Evolutionary conservation across 106 monocot species (phyloP), one percentile per base, ranked within the genome.

Genomic region (Cymbidium sinense): DNA sequence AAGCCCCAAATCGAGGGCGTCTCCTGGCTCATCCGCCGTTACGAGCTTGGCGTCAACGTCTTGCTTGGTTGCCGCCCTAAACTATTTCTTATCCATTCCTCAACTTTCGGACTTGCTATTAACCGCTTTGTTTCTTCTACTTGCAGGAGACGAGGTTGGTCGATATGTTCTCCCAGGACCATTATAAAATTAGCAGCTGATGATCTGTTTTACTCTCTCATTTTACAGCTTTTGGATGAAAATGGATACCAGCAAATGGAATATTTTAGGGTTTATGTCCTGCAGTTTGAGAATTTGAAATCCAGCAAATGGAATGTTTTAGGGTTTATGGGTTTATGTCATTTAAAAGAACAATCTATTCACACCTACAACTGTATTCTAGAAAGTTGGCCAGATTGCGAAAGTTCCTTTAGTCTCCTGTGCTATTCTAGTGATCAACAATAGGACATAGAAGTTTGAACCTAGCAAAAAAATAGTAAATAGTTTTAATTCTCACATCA

Each of bases 1-100:
- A 99, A 93, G 64, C 89, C 90, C 89, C 99, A 95, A 84, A 52
- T 95, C 77, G 89, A 95, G 62, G 99, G 99, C 44, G 83, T 91
- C 41, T 84, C 92, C 3, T 99, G 99, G 99, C 95, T 99, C 69
- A 36, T 95, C 74, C 84, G 87, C 30, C 80, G 99, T 55, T 99
- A 92, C 90, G 79, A 87, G 13, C 84, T 87, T 70, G 99, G 99
- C 69, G 93, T 93, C 82, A 99, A 93, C 84, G 95, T 95, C 77
- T 50, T 99, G 31, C 99, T 99, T 50, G 99, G 95, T 89, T 73
- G 15, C 47, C 15, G 2, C 39, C 18, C 52, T 67, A 34, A 13
- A 7, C 20, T 9, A 20, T 3, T 20, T 8, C 10, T 10, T 30
- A 7, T 37, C 21, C 74, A n/a, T 50, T 70, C 31, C 43, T 70